Evolutionary conservation across 805 yeast genomes (phyloP).

Genomic region (Ogataea nakhonphanomensis): DNA sequence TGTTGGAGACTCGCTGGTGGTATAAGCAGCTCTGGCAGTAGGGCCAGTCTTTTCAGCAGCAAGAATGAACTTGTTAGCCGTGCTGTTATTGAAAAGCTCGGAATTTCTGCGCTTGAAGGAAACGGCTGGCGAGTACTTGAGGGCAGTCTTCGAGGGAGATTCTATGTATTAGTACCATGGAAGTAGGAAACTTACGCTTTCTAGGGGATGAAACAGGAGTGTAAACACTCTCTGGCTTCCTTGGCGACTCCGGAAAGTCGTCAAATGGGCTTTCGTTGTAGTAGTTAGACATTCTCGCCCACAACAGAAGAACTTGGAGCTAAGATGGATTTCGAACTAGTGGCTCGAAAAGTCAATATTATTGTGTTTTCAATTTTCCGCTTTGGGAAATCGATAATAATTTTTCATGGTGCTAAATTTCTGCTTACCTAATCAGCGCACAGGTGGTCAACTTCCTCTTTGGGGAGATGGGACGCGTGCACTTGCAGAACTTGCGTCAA

Average conservation of each 20-base stretch:
- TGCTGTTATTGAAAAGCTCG: slow-evolving; percentile 31
- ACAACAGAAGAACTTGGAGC: not conserved
- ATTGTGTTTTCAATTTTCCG: slow-evolving; percentile 11
- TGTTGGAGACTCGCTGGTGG: slow-evolving; percentile 69
- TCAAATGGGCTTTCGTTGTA: slow-evolving; percentile 27
- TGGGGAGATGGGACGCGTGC: not conserved
- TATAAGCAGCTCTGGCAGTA: slow-evolving; percentile 64
- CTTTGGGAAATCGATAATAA: slow-evolving; percentile 5
- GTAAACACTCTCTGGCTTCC: slow-evolving; percentile 30
- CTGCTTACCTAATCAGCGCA: slow-evolving; percentile 3
- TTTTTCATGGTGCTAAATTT: slow-evolving; percentile 2
- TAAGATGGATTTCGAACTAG: not conserved
- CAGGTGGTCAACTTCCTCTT: not conserved
- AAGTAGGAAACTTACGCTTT: slow-evolving; percentile 17
- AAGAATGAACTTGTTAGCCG: slow-evolving; percentile 36
- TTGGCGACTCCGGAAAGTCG: slow-evolving; percentile 27
- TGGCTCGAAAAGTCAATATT: slow-evolving; percentile 4
- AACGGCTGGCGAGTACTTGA: slow-evolving; percentile 43
- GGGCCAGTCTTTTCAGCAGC: slow-evolving; percentile 39
- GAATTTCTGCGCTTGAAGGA: slow-evolving; percentile 34
- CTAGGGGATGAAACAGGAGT: slow-evolving; percentile 33
- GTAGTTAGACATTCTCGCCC: slow-evolving; percentile 23
- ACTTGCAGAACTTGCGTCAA: not conserved
- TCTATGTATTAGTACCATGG: slow-evolving; percentile 10
- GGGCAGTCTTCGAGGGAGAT: slow-evolving; percentile 37